These are phyloP conservation scores for Microbotryum saponariae DNA, from an alignment of 1,284 basidiomycete genomes.

Conservation along the genomic window DNA sequence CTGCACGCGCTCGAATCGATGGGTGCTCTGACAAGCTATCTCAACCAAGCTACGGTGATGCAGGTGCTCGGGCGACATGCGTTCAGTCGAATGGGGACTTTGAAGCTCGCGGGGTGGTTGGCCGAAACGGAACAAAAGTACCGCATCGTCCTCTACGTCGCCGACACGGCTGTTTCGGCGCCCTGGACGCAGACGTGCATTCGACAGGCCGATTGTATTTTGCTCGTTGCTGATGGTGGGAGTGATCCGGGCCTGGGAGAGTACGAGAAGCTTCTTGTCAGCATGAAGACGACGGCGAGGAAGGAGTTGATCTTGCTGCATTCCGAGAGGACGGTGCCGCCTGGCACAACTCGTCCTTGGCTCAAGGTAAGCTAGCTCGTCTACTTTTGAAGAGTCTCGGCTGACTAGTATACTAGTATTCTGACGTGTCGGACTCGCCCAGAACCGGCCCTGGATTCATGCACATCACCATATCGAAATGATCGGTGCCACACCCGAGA, in stretches of 20 bases:
- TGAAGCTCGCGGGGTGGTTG: constrained; percentile 87
- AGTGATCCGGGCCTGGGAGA: constrained; percentile 54
- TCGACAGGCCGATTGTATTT: constrained; percentile 85
- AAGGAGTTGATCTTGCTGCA: constrained; percentile 95
- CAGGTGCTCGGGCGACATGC: constrained; percentile 83
- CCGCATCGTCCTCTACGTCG: constrained; percentile 84
- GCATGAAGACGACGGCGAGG: constrained; percentile 92
- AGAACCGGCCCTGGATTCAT: constrained; percentile 91
- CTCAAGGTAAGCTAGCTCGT: constrained; percentile 59
- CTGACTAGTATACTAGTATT: no score
- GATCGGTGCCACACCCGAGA: constrained; percentile 45
- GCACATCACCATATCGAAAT: constrained; percentile 86
- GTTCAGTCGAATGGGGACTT: constrained; percentile 86
- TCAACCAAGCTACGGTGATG: constrained; percentile 86
- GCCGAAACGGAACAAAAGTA: constrained; percentile 91
- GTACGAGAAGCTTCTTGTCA: constrained; percentile 73
- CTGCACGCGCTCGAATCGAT: constrained; percentile 77
- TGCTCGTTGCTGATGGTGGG: constrained; percentile 79
- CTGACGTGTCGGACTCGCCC: not conserved
- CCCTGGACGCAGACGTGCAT: constrained; percentile 98
- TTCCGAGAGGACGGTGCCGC: constrained; percentile 76
- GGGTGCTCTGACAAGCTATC: constrained; percentile 76
- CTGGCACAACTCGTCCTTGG: constrained; percentile 93
- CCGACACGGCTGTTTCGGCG: constrained; percentile 81
- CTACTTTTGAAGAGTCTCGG: not conserved